Evolutionary conservation across 2,329 filamentous ascomycete genomes (phyloP), one percentile per base, ranked within the genome.

Genomic region (Cladosporium sp.): DNA sequence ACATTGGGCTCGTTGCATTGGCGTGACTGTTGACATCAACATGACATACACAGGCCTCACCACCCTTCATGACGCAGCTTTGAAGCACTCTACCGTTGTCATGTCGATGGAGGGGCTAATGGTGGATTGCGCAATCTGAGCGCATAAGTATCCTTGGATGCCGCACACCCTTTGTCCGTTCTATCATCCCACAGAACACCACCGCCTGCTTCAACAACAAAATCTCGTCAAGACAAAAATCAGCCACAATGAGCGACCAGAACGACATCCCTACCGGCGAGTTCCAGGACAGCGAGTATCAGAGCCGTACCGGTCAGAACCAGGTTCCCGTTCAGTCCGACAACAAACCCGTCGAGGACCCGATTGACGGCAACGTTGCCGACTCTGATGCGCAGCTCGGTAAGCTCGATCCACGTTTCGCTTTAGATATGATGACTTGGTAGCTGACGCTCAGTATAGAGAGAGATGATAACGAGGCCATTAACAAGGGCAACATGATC

Each of bases 291-390:
- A 72, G 77, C 58, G 71, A 73, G 58, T 79, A 79, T 62, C 60
- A 60, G 46, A 70, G 64, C 55, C 75, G 76, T 43, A 70, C 73
- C 7, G 75, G 74, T 11, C 75, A 78, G 58, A 73, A 74, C 34
- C 70, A 68, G 5, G 71, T 78, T 19, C 74, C 71, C 1, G 76
- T 79, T 1, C 70, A 75, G 59, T 70, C 66, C 18, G 76, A 79
- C 54, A 67, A 73, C 4, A 70, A 68, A n/a, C 61, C 66, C 0
- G 62, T 78, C 31, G 72, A 77, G 40, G 73, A 75, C 52, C 70
- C 71, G 42, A 71, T 74, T 45, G 69, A 76, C 51, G 55, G 66
- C 18, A 65, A 59, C 9, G 71, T 65, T 3, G 74, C 74, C 37
- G 75, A 79, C 56, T 73, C 71, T 1, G 76, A 78, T 53, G 65